Percentiles rank a stretch among this genome's conserved stretches.
These are phyloP conservation scores for Crithidia acanthocephali DNA, from an alignment of 208 protist species.

Conservation along the genomic window DNA sequence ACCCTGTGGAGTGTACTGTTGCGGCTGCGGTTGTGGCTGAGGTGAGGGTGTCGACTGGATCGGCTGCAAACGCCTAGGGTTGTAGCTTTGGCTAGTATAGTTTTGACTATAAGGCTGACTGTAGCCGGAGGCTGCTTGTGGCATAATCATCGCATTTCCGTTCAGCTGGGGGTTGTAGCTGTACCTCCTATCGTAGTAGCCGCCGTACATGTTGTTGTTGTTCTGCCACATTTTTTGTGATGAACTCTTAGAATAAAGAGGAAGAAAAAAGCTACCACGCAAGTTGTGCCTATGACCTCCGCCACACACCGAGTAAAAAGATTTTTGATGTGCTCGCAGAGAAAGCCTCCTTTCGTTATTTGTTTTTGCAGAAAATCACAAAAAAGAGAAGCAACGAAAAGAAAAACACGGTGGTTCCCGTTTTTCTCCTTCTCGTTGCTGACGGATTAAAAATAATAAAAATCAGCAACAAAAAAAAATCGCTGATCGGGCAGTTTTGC, in stretches of 20 bases:
- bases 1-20: neutral
- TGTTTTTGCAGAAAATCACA: too few relatives aligned
- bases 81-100: constrained; percentile 1
- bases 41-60: neutral
- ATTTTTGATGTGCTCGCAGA: too few relatives aligned
- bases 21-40: neutral
- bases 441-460: too few relatives aligned
- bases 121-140: neutral
- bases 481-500: too few relatives aligned
- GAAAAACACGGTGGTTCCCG: too few relatives aligned
- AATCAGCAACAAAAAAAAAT: too few relatives aligned
- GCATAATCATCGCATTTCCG: neutral
- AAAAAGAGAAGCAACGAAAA: too few relatives aligned
- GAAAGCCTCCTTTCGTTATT: too few relatives aligned
- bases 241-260: too few relatives aligned
- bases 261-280: too few relatives aligned
- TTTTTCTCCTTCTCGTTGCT: too few relatives aligned
- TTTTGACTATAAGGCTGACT: neutral
- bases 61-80: neutral
- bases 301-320: neutral
- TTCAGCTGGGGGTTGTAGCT: neutral
- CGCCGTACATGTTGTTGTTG: neutral
- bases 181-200: constrained; percentile 5
- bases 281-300: too few relatives aligned
- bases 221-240: constrained; percentile 11